phyloP scores from a whole-genome alignment of 1,139 yeast species.

The Yamadazyma pseudoaaseri region DNA sequence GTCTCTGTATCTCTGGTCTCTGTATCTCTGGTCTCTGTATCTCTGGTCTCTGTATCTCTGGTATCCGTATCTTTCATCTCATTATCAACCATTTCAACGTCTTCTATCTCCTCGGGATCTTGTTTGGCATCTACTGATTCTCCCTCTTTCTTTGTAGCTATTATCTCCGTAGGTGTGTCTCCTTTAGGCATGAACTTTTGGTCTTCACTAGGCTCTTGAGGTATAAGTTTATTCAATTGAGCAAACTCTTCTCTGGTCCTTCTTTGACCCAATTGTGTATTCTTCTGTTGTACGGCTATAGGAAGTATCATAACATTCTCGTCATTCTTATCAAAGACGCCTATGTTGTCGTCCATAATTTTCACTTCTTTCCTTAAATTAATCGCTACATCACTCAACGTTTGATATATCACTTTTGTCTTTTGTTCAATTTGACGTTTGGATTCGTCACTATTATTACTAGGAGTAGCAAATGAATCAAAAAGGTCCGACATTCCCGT shows the following conservation, averaged over 20 bases:
- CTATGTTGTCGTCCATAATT: conserved; percentile 56
- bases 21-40: no score
- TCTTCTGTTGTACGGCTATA: conserved; percentile 60
- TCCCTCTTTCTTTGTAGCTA: not conserved
- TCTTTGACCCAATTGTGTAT: conserved; percentile 53
- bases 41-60: no score
- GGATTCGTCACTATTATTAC: conserved; percentile 14
- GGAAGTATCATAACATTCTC: conserved; percentile 58
- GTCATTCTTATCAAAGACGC: conserved; percentile 41
- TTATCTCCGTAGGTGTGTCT: not conserved
- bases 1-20: no score
- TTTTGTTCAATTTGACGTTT: conserved; percentile 27
- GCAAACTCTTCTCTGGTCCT: conserved; percentile 41
- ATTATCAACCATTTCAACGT: not conserved
- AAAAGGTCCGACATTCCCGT: conserved; percentile 40
- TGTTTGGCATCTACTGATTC: not conserved
- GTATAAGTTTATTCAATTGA: conserved; percentile 25
- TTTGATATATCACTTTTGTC: conserved; percentile 33
- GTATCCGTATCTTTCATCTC: no score
- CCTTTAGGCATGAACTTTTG: conserved; percentile 10
- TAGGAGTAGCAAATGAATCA: conserved; percentile 33
- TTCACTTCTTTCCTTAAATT: conserved; percentile 56
- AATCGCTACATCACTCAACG: conserved; percentile 42
- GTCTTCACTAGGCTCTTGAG: conserved; percentile 14
- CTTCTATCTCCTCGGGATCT: not conserved